A percentile compares a stretch with the other conserved stretches of the same genome.
These are phyloP conservation scores for Akanthomyces uredinophilus DNA, from an alignment of 2,329 filamentous ascomycete species.

Conservation along the genomic window DNA sequence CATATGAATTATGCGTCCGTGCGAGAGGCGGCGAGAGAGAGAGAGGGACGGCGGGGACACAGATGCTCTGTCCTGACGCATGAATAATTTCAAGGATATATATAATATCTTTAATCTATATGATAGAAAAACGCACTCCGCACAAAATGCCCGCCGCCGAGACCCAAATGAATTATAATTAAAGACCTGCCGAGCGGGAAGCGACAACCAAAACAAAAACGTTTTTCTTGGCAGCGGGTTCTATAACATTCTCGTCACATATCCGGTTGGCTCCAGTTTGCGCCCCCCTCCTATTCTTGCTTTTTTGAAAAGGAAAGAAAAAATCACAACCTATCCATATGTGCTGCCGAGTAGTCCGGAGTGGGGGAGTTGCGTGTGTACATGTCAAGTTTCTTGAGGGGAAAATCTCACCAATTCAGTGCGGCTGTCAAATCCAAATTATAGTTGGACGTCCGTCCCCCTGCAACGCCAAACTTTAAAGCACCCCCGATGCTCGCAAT, in stretches of 20 bases:
- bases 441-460: not conserved
- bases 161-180: not conserved
- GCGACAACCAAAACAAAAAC: not conserved
- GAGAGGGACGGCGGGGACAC: not conserved
- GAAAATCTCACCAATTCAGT: not conserved
- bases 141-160: not conserved
- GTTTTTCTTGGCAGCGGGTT: conserved; percentile 6
- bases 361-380: not conserved
- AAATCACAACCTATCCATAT: too few relatives aligned
- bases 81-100: not conserved
- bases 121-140: too few relatives aligned
- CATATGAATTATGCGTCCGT: not conserved
- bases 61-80: not conserved
- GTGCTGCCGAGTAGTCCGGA: not conserved
- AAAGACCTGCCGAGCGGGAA: not conserved
- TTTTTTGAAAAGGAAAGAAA: too few relatives aligned
- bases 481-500: not conserved
- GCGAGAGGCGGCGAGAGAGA: not conserved
- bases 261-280: not conserved
- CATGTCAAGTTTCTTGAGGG: not conserved
- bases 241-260: not conserved
- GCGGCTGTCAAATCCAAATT: not conserved
- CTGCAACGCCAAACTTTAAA: conserved; percentile 8
- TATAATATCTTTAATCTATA: not conserved
- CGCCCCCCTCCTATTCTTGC: not conserved